Conservation (phyloP, 495 filamentous ascomycete species). For the Xylaria bambusicola region DNA sequence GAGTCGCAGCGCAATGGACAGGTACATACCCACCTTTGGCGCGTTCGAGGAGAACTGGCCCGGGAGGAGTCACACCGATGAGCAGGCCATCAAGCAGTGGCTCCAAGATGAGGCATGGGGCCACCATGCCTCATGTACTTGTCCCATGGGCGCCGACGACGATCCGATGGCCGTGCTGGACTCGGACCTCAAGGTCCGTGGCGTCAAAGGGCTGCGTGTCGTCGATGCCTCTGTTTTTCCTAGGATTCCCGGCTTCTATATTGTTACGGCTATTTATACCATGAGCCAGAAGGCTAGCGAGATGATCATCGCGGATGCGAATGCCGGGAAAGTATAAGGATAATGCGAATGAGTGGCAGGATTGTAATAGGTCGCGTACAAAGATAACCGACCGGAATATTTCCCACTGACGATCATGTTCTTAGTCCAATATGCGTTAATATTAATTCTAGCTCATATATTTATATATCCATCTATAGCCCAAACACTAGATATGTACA, state of each 20-base stretch:
- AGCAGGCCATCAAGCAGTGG: slow-evolving; percentile 37
- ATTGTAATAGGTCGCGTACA: not conserved
- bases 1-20: slow-evolving; percentile 37
- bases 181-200: slow-evolving; percentile 50
- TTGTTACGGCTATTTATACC: slow-evolving; percentile 56
- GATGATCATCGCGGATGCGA: slow-evolving; percentile 41
- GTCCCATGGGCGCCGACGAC: slow-evolving; percentile 47
- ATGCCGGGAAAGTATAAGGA: not conserved
- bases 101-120: slow-evolving; percentile 49
- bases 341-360: too few species aligned
- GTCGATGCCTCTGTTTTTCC: slow-evolving; percentile 59
- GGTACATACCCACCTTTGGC: slow-evolving; percentile 35
- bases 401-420: not conserved
- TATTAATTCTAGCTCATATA: not conserved
- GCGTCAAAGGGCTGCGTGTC: slow-evolving; percentile 49
- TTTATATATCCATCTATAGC: not conserved
- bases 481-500: not conserved
- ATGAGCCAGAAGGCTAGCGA: slow-evolving; percentile 64
- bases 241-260: slow-evolving; percentile 58
- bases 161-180: slow-evolving; percentile 52
- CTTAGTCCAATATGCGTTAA: not conserved
- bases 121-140: slow-evolving; percentile 53
- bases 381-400: not conserved
- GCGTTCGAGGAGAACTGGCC: slow-evolving; percentile 46
- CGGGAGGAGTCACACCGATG: slow-evolving; percentile 35